A percentile compares a stretch with the other conserved stretches of the same genome.
phyloP scores from a whole-genome alignment of 345 rosid species.

The Linum lewisii region DNA sequence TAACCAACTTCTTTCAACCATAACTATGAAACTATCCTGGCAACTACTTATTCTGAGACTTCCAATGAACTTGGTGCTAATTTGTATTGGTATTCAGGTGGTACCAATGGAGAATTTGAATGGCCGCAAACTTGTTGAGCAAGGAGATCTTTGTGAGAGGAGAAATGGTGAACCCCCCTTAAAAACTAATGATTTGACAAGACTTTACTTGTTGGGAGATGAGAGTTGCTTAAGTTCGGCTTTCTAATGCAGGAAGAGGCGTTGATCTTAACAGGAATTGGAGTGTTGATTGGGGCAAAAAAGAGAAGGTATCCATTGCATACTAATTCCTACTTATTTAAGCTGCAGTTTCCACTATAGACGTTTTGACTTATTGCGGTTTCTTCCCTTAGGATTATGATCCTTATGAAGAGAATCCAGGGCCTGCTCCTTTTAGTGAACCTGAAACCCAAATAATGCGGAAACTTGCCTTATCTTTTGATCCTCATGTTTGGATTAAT shows the following conservation, averaged over 20 bases:
- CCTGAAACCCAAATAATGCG: constrained; percentile 92
- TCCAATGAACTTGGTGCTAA: no score
- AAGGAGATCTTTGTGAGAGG: constrained; percentile 88
- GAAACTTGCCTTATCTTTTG: constrained; percentile 79
- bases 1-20: background rate
- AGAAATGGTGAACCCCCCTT: constrained; percentile 55
- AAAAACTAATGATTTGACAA: constrained; percentile 8
- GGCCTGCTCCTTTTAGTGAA: constrained; percentile 84
- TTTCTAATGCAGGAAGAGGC: constrained; percentile 63
- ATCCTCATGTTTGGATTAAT: constrained; percentile 92
- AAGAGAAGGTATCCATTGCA: constrained; percentile 57
- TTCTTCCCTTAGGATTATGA: constrained; percentile 59
- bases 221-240: constrained; percentile 10
- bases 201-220: constrained; percentile 7
- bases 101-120: constrained; percentile 91
- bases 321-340: constrained; percentile 1
- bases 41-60: no score
- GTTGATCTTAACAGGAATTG: constrained; percentile 97
- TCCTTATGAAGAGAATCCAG: constrained; percentile 98
- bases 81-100: constrained; percentile 33
- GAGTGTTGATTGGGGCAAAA: constrained; percentile 99
- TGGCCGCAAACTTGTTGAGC: constrained; percentile 93
- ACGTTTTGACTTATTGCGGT: background rate
- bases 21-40: no score
- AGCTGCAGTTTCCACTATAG: constrained; percentile 1